These are phyloP conservation scores for Metarhizium robertsii DNA, from an alignment of 2,329 filamentous ascomycete genomes.

Conservation along the genomic window DNA sequence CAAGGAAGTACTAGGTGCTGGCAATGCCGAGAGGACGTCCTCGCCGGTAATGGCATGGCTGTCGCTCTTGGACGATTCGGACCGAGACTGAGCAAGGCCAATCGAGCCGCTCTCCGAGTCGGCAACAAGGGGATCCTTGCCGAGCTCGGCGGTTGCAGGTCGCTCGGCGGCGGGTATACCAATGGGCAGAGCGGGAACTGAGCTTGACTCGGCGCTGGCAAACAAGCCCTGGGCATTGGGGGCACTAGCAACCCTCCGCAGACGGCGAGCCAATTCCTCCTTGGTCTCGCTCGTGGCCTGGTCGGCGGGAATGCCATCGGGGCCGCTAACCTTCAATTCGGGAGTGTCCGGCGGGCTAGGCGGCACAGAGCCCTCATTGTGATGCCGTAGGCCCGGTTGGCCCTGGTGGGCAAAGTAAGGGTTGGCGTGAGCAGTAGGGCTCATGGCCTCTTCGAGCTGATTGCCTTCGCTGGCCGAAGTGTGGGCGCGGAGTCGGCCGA, in stretches of 20 bases:
- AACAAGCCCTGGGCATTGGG: constrained; percentile 96
- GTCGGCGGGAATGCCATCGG: constrained; percentile 52
- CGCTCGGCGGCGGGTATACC: constrained; percentile 35
- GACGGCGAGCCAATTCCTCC: constrained; percentile 85
- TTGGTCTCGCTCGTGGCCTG: constrained; percentile 72
- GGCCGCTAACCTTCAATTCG: constrained; percentile 61
- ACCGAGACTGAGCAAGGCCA: constrained; percentile 17
- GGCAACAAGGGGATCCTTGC: constrained; percentile 64
- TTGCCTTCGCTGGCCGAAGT: constrained; percentile 93
- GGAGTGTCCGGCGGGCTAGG: constrained; percentile 90
- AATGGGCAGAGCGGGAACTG: constrained; percentile 25
- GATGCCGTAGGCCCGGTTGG: constrained; percentile 83
- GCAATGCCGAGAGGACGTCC: constrained; percentile 50
- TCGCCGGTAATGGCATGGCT: constrained; percentile 32
- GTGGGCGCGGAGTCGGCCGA: constrained; percentile 78
- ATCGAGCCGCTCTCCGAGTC: constrained; percentile 35
- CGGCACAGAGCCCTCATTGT: constrained; percentile 87
- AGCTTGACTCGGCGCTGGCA: constrained; percentile 28
- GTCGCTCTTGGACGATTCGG: constrained; percentile 19
- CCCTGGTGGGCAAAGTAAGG: constrained; percentile 97
- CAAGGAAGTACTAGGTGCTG: constrained; percentile 57
- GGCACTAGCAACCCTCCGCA: constrained; percentile 89
- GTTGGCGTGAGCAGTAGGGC: constrained; percentile 88
- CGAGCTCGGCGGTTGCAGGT: constrained; percentile 76
- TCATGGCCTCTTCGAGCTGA: constrained; percentile 76